Base-by-base conservation (phyloP, 805 yeast genomes). In the Cyberlindnera xishuangbannaensis region DNA sequence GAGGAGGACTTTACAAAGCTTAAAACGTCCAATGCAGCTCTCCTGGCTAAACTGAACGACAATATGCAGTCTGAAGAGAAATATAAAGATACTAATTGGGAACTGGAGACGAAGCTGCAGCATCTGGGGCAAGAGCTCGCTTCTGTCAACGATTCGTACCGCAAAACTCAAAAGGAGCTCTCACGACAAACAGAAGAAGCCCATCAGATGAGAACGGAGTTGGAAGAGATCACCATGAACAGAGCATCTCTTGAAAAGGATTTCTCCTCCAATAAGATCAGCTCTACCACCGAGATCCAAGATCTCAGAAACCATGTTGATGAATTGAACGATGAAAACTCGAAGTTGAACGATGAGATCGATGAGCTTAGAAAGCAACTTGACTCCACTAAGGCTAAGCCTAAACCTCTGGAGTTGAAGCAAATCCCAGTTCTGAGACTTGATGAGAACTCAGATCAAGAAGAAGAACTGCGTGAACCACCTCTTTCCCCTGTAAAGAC, bases 271-370 rank as follows among this genome's bases (percentile, higher is more conserved):
- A 56, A 64, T 12, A 65, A 67, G 25, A 37, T 41, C 1, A 50
- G 62, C 14, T 59, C 65, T 21, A 53, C 56, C 11, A 46, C 52
- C 19, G 78, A 78, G 36, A 45, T 75, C 7, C 57, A 56, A 18
- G 75, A 67, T 13, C 58, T 78, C 37, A 74, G 67, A 44, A 54
- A 53, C 4, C 68, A 73, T 29, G 72, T 80, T 29, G 68, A 67
- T 20, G 78, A 73, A 30, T 58, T 82, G 40, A 82, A 81, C 51
- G 81, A 78, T 46, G 87, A 79, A 49, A 81, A 81, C 55, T 83
- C 78, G 43, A 62, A 64, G 15, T 59, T 80, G 34, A 73, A 69
- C 47, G 53, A 61, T 40, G 62, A 67, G 53, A 44, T 61, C 48
- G 45, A 48, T 34, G 41, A 44, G 26, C 18, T 56, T 37, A 50